Evolutionary conservation across 2,329 filamentous ascomycete species (phyloP), one percentile per base, ranked within the genome.

Genomic region (Cladophialophora psammophila): DNA sequence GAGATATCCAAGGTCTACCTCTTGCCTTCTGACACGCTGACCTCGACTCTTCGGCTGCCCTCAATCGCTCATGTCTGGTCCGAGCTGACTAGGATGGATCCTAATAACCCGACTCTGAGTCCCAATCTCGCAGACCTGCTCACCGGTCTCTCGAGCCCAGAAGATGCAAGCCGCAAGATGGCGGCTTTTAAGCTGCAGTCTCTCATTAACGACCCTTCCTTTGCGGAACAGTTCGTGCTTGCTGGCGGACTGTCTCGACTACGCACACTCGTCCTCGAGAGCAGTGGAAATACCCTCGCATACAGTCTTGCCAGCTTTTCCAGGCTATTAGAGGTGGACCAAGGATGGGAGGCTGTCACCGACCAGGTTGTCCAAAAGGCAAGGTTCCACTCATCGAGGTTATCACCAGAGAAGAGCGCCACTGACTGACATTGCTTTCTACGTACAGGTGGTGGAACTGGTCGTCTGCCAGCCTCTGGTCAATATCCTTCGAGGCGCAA

Each of bases 171-270:
- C 73, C 92, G 94, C 76, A 99, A 99, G 80, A 97, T 98, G 92
- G 95, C 95, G 68, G 95, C 96, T 68, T 99, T 99, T 87, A 97
- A 97, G 82, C 88, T 99, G 72, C 95, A 99, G 80, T 90, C 88
- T 71, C 93, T 92, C 69, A 97, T 99, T 80, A 94, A 94, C 77
- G 95, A 99, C 80, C 94, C 94, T 32, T 91, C 93, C 59, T 98
- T 98, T 78, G 95, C 95, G 75, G 95, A 98, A 78, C 89, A 96
- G 74, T 99, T 99, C 82, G 96, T 98, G 69, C 89, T 91, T 60
- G 91, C 93, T 58, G 93, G 93, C 65, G 95, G 95, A 3, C 85
- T 98, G 71, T 85, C 89, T 72, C 89, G 94, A 72, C 82, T 99
- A 74, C 88, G 93, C 61, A 89, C 91, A 64, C 85, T 98, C 62